phyloP scores from a whole-genome alignment of 139 green algal genomes.

The Choricystis sp. region DNA sequence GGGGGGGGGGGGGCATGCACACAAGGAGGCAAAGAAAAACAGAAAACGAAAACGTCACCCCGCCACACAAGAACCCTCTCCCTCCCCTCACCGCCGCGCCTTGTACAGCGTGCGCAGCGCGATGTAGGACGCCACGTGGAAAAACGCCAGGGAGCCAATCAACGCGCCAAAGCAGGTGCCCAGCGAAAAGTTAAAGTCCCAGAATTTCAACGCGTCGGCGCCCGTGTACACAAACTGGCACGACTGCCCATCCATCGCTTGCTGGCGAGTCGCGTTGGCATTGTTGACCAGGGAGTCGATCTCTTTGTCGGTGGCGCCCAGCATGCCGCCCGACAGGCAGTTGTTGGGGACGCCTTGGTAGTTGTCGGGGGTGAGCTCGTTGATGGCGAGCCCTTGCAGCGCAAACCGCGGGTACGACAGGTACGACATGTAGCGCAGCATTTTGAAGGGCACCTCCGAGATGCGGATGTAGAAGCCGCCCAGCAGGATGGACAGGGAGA shows the following conservation, averaged over 20 bases:
- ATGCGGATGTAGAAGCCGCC: conserved; percentile 6
- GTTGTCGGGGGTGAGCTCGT: neutral
- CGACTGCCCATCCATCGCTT: neutral
- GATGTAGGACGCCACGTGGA: conserved; percentile 5
- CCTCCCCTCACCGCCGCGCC: conserved; percentile 1
- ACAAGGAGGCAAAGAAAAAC: neutral
- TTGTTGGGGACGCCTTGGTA: neutral
- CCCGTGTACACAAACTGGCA: neutral
- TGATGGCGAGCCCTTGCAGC: neutral
- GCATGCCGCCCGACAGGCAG: neutral
- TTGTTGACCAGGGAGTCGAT: neutral
- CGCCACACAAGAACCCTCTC: neutral
- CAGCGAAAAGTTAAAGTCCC: neutral
- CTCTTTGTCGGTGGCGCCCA: neutral
- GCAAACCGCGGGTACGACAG: conserved; percentile 4
- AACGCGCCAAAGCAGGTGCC: neutral
- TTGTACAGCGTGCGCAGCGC: conserved; percentile 5
- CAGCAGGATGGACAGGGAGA: conserved; percentile 6
- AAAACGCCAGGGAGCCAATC: neutral
- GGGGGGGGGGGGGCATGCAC: no score
- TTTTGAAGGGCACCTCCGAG: neutral
- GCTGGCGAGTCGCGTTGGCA: neutral
- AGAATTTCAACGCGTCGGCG: conserved; percentile 5
- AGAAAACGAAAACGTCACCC: neutral
- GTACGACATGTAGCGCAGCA: conserved; percentile 2